Evolutionary conservation across 768 basidiomycete genomes (phyloP).

Genomic region (Chlorophyllum brunneum): DNA sequence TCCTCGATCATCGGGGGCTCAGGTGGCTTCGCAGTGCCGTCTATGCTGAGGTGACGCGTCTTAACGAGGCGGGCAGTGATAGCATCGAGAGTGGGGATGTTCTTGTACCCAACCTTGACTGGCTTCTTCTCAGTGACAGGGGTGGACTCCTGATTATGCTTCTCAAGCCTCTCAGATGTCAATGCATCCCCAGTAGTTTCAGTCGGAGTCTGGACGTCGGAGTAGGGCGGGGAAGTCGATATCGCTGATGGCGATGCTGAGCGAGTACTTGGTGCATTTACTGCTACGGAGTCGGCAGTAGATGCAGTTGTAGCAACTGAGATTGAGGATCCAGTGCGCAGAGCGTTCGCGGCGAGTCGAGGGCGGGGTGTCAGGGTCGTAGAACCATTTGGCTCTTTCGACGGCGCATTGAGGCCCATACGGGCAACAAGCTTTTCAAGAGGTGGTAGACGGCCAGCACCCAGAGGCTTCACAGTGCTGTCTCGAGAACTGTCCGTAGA

Average conservation of each 20-base stretch:
- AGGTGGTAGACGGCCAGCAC: slow-evolving; percentile 54
- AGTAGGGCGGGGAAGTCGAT: slow-evolving; percentile 40
- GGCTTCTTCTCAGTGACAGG: slow-evolving; percentile 17
- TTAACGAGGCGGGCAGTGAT: slow-evolving; percentile 80
- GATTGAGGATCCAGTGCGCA: slow-evolving; percentile 62
- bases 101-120: slow-evolving; percentile 72
- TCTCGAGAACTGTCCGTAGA: slow-evolving; percentile 13
- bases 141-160: slow-evolving; percentile 54
- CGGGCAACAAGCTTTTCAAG: slow-evolving; percentile 81
- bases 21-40: slow-evolving; percentile 65
- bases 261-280: slow-evolving; percentile 64
- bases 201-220: slow-evolving; percentile 19
- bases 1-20: slow-evolving; percentile 79
- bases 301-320: slow-evolving; percentile 49
- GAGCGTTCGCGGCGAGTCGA: slow-evolving; percentile 64
- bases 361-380: slow-evolving; percentile 47
- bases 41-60: slow-evolving; percentile 57
- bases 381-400: slow-evolving; percentile 22
- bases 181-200: slow-evolving; percentile 44
- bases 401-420: slow-evolving; percentile 45
- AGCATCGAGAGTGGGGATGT: slow-evolving; percentile 80
- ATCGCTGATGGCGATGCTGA: slow-evolving; percentile 60
- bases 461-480: slow-evolving; percentile 16
- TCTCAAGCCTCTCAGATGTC: slow-evolving; percentile 63
- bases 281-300: slow-evolving; percentile 61